phyloP scores from a whole-genome alignment of 306 rosid species.

The Prunus mume region DNA sequence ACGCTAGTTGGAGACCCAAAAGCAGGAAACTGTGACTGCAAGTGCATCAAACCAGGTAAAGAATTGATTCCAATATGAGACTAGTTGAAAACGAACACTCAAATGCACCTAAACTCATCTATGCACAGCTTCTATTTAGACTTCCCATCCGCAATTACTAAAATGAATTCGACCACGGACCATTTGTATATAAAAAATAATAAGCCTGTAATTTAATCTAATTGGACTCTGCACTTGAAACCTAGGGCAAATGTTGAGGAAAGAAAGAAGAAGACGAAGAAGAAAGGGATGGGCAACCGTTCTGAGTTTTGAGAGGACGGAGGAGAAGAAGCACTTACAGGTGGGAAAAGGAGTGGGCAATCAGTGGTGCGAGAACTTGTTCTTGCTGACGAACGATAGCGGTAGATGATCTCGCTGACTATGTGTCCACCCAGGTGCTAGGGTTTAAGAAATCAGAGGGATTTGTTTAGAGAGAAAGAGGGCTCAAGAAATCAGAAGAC shows the following conservation, averaged over 20 bases:
- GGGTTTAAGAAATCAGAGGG: constrained; percentile 15
- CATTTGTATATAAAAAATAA: too few relatives aligned
- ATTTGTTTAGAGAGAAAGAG: neutral
- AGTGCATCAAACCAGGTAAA: neutral
- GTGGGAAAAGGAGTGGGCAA: neutral
- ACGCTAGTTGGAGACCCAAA: neutral
- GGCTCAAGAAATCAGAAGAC: neutral
- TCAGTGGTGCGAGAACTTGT: neutral
- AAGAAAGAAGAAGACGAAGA: neutral
- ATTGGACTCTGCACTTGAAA: neutral
- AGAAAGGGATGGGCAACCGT: neutral
- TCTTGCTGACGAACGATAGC: neutral
- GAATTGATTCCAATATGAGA: neutral
- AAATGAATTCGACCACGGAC: neutral
- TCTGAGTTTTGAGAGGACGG: neutral
- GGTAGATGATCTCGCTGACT: neutral
- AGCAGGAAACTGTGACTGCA: neutral
- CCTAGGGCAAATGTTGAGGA: neutral
- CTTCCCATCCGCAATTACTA: neutral
- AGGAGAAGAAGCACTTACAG: neutral
- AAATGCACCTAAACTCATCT: neutral
- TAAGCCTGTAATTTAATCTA: too few relatives aligned
- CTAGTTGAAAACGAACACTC: neutral
- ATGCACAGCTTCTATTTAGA: neutral
- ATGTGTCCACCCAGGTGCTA: neutral